Conservation (phyloP, 2,329 filamentous ascomycete genomes). For the Penicillium sp. region DNA sequence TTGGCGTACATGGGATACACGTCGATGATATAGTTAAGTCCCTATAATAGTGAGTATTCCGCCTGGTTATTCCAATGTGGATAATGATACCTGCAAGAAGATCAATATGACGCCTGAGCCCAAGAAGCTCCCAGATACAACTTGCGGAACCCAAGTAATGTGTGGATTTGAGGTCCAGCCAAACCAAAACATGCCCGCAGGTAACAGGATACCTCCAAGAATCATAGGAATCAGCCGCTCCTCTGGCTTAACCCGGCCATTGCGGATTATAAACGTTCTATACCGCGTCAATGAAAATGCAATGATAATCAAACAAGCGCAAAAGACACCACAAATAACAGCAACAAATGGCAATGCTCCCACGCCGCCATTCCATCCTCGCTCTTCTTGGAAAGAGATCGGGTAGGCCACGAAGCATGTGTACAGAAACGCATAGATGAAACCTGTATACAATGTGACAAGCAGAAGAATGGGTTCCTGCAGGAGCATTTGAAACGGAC, state of each 20-base stretch:
- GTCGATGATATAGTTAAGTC: conserved; percentile 35
- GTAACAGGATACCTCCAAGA: conserved; percentile 40
- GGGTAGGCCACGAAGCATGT: conserved; percentile 36
- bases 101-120: background rate
- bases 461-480: conserved; percentile 46
- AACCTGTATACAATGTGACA: conserved; percentile 41
- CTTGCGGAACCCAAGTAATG: conserved; percentile 38
- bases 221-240: conserved; percentile 45
- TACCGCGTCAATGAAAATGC: conserved; percentile 32
- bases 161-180: conserved; percentile 43
- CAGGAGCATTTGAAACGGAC: conserved; percentile 19
- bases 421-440: conserved; percentile 34
- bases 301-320: conserved; percentile 29
- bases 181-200: conserved; percentile 47
- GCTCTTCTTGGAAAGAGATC: conserved; percentile 38
- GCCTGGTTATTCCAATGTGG: no score
- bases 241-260: conserved; percentile 35
- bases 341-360: conserved; percentile 47
- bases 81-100: background rate
- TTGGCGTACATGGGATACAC: conserved; percentile 31
- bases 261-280: conserved; percentile 15
- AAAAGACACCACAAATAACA: conserved; percentile 44
- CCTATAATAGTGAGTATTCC: conserved; percentile 1
- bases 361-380: conserved; percentile 42
- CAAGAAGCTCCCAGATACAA: conserved; percentile 39